Evolutionary conservation across 2,329 filamentous ascomycete genomes (phyloP), one percentile per base, ranked within the genome.

Genomic region (Cadophora luteo-olivacea): DNA sequence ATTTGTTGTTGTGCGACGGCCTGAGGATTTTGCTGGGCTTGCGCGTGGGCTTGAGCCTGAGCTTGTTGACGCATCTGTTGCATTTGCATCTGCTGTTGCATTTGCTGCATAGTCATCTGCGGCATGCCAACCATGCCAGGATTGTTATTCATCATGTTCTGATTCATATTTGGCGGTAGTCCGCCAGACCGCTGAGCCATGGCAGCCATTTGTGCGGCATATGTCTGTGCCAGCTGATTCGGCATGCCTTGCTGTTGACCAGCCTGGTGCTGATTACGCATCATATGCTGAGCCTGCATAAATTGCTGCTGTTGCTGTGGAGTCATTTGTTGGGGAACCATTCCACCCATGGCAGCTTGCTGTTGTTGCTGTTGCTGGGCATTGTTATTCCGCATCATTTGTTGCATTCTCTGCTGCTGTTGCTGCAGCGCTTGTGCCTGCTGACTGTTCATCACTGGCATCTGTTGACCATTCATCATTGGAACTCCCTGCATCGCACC

Each of bases 401-500:
- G 77, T 69, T 78, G 76, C 71, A 75, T 80, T 69, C 77, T 78
- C 66, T 79, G 71, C 48, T 74, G 73, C 52, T 74, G 45, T 22
- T 49, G 72, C 67, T 73, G 72, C 51, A 74, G 69, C 33, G 67
- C 69, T 52, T 76, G 75, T 38, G 70, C 69, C 58, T 77, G 74
- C 60, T 75, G 71, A 82, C 84, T 69, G 38, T 73, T 72, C 49
- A 74, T 72, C 38, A 74, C 72, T 36, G 70, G 68, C 67, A 74
- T 72, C n/a, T 65, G 66, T 48, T 75, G 74, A 25, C 70, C 71
- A 65, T 82, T 82, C 68, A 83, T 82, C 81, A 88, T 85, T 77
- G 87, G 82, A 79, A 87, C 84, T 73, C 87, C 85, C 68, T 85
- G 85, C 69, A 82, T 83, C 66, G 87, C 85, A 0, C 84, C 81